Base-by-base conservation (phyloP, 305 asterid genomes). In the Plantago rigida region DNA sequence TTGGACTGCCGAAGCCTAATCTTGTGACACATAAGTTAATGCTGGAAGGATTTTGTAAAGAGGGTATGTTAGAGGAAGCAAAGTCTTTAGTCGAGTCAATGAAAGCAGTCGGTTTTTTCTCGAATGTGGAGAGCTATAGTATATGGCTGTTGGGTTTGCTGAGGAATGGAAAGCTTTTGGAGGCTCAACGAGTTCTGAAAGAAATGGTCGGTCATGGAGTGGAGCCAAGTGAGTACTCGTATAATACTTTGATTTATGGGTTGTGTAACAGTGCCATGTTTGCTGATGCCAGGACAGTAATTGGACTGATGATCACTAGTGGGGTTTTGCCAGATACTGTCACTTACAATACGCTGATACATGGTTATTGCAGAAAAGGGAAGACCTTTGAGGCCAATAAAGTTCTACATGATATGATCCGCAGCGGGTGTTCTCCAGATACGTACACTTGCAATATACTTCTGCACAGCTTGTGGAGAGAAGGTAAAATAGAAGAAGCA, bases 381-480 rank as follows among this genome's bases (percentile, higher is more conserved):
- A 79, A 76, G 79, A 81, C 73, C 34, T 49, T 68, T 9, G 94
- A 82, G 79, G 97, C 96, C 63, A 82, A 71, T 68, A 77, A 62
- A 60, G 62, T 85, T 71, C 78, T 91, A 28, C 74, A 77, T 59
- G 95, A 84, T 71, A 85, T 91, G 96, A 74, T 73, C 57, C 73
- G 62, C 69, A 71, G 66, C 29, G 91, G 88, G 56, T 78, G 79
- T 67, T 31, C 61, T 56, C 97, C 96, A 34, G 87, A 87, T 80
- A 69, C 74, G 69, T 84, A 82, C 66, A 85, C 91, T 19, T 87
- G 89, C 81, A 91, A 91, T 59, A 82, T 84, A 59, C 73, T 87
- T 69, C 76, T 91, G 65, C 84, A 73, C 67, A 91, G 94, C 77
- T 73, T 85, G 69, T 91, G 96, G 97, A 84, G 81, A 75, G 95